phyloP scores from a whole-genome alignment of 805 yeast species.

The Wickerhamomyces silvicola region DNA sequence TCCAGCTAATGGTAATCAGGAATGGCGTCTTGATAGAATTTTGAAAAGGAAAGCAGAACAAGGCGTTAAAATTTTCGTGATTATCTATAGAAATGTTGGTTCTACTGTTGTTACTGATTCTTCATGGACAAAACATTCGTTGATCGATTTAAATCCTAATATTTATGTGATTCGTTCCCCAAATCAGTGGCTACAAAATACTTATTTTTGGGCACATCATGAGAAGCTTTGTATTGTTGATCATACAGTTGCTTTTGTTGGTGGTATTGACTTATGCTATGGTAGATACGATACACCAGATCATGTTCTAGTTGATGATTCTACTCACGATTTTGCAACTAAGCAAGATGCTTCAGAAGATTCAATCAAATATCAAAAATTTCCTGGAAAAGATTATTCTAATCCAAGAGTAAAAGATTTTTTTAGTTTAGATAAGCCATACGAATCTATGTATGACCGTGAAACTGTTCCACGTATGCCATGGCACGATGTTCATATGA shows the following conservation, averaged over 20 bases:
- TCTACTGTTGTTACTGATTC: conserved; percentile 91
- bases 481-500: conserved; percentile 99
- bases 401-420: conserved; percentile 93
- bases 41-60: conserved; percentile 85
- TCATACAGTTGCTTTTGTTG: conserved; percentile 81
- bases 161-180: conserved; percentile 92
- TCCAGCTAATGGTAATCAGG: conserved; percentile 93
- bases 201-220: conserved; percentile 98
- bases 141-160: conserved; percentile 78
- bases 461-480: conserved; percentile 88
- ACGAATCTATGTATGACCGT: conserved; percentile 88
- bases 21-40: conserved; percentile 85
- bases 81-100: conserved; percentile 91
- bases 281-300: conserved; percentile 97
- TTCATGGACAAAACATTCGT: conserved; percentile 87
- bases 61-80: conserved; percentile 90
- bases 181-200: conserved; percentile 86
- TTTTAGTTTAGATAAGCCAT: conserved; percentile 72
- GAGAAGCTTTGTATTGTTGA: conserved; percentile 87
- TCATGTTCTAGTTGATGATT: conserved; percentile 81
- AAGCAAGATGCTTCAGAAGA: conserved; percentile 30
- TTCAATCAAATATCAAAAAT: conserved; percentile 45
- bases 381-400: conserved; percentile 97
- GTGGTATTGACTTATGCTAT: conserved; percentile 93
- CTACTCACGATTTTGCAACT: conserved; percentile 29